Conservation (phyloP, 208 protist species). For the Leishmania mexicana region DNA sequence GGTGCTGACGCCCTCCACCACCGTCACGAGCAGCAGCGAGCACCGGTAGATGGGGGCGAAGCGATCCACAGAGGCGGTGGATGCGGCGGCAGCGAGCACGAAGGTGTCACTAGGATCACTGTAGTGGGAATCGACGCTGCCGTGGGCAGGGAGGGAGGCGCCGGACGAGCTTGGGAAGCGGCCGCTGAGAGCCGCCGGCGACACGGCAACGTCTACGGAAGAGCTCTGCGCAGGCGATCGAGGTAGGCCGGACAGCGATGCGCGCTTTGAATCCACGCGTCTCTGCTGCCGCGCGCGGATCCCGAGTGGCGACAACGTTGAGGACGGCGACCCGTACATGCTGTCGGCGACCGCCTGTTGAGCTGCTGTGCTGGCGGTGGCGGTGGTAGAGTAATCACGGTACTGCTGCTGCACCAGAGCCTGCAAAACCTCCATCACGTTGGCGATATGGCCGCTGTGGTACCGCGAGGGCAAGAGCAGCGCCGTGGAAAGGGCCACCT, state of each 20-base stretch:
- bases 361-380: background rate
- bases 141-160: background rate
- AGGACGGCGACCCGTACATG: background rate
- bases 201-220: background rate
- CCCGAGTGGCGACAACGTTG: background rate
- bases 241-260: background rate
- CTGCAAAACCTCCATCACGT: constrained; percentile 44
- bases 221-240: background rate
- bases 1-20: constrained; percentile 48
- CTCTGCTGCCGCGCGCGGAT: constrained; percentile 1
- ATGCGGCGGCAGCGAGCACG: background rate
- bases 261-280: constrained; percentile 3
- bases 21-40: constrained; percentile 68
- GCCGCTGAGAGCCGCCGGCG: background rate
- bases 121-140: constrained; percentile 1
- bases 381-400: background rate
- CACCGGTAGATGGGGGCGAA: constrained; percentile 23
- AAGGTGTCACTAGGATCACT: background rate
- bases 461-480: constrained; percentile 54
- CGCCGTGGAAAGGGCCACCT: constrained; percentile 49
- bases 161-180: background rate
- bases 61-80: background rate
- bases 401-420: constrained; percentile 57
- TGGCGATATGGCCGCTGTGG: constrained; percentile 34
- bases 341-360: background rate